A percentile compares a stretch with the other conserved stretches of the same genome.
phyloP scores from a whole-genome alignment of 2,329 filamentous ascomycete species.

The Fusarium bactridioides region DNA sequence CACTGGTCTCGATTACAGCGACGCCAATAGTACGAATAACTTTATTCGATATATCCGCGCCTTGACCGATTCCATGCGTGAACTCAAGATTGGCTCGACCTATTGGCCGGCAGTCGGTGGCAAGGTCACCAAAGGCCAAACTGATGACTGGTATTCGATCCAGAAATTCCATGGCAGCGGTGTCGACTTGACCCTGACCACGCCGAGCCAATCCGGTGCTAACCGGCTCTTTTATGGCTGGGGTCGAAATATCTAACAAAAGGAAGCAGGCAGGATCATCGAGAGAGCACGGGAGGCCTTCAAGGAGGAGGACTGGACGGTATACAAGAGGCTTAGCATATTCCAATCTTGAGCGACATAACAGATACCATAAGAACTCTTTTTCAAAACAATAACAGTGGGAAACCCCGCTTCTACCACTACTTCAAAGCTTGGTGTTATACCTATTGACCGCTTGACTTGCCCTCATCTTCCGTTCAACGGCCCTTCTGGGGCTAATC shows the following conservation, averaged over 20 bases:
- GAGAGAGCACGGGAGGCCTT: rapidly evolving
- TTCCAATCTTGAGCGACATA: no score
- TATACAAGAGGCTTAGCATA: background rate
- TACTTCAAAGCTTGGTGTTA: background rate
- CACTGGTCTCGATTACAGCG: background rate
- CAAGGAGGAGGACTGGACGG: background rate
- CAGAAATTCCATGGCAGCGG: background rate
- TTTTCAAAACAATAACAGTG: rapidly evolving
- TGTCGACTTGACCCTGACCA: background rate
- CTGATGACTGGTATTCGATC: background rate
- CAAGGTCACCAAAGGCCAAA: background rate
- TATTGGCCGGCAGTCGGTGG: background rate
- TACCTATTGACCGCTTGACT: background rate
- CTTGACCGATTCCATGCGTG: background rate
- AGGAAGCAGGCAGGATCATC: background rate
- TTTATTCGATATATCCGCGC: background rate
- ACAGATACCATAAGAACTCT: no score
- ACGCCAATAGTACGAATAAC: background rate
- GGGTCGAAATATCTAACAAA: background rate
- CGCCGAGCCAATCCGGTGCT: background rate
- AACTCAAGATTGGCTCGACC: background rate
- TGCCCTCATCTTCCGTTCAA: background rate
- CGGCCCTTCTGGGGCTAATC: background rate
- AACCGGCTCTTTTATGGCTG: background rate
- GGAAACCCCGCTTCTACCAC: rapidly evolving